These are phyloP conservation scores for Borealophlyctis nickersoniae DNA, from an alignment of 192 early-diverging fungal genomes.

Conservation along the genomic window DNA sequence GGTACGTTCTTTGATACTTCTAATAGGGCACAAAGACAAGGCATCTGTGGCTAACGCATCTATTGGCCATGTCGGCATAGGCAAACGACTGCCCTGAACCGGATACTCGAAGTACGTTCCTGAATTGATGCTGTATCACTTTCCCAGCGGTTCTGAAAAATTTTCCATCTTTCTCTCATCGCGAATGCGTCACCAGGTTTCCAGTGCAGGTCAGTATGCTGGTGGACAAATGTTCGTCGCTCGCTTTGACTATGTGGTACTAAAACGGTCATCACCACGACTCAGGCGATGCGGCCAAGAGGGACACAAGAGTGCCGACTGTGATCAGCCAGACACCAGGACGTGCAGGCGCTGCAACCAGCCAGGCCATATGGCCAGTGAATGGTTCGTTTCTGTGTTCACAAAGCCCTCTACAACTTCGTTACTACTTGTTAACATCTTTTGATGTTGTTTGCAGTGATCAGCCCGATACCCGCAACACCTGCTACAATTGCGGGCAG, in stretches of 20 bases:
- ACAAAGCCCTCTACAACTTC: not conserved
- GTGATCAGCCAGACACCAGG: slow-evolving; percentile 5
- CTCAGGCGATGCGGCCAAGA: not conserved
- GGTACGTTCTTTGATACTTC: not conserved
- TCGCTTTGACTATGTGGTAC: not conserved
- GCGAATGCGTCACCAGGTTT: not conserved
- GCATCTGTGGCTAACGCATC: too few relatives aligned
- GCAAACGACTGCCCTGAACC: too few relatives aligned
- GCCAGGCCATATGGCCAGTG: not conserved
- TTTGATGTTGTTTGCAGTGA: not conserved
- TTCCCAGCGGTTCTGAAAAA: too few relatives aligned
- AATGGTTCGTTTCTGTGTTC: not conserved
- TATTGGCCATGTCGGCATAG: too few relatives aligned
- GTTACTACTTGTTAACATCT: not conserved
- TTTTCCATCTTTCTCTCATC: not conserved
- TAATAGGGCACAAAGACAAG: too few relatives aligned
- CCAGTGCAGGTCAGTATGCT: not conserved
- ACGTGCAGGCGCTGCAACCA: slow-evolving; percentile 13
- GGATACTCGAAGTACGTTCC: not conserved
- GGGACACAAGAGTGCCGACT: slow-evolving; percentile 12
- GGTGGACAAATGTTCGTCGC: too few relatives aligned
- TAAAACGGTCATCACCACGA: not conserved
- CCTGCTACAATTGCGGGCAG: slow-evolving; percentile 12
- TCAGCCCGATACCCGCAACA: not conserved
- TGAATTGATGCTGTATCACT: not conserved